These are phyloP conservation scores for Vigna trinervia DNA, from an alignment of 306 rosid species.

Conservation along the genomic window DNA sequence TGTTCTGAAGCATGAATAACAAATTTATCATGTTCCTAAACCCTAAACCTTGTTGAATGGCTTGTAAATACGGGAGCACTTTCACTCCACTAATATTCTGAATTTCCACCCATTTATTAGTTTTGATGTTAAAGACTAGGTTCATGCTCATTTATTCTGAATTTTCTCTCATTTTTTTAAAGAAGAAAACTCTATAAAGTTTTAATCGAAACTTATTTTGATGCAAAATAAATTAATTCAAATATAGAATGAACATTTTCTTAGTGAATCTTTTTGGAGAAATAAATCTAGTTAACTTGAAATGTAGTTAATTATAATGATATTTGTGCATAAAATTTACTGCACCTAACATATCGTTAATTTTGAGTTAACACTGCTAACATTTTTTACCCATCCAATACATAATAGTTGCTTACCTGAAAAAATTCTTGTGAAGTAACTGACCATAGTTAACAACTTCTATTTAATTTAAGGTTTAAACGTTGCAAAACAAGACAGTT, in stretches of 20 bases:
- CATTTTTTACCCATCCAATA: neutral
- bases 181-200: neutral
- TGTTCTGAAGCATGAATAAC: slow-evolving; percentile 4
- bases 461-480: slow-evolving; percentile 26
- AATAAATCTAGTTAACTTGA: slow-evolving; percentile 4
- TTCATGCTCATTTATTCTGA: neutral
- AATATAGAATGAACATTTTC: neutral
- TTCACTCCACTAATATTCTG: neutral
- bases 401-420: slow-evolving; percentile 15
- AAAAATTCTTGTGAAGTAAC: slow-evolving; percentile 18
- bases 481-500: slow-evolving; percentile 12
- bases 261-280: neutral
- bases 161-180: neutral
- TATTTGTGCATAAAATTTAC: neutral
- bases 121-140: neutral
- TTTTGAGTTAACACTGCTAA: neutral
- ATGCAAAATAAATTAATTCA: neutral
- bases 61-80: slow-evolving; percentile 23
- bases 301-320: neutral
- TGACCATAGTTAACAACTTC: neutral
- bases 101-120: neutral
- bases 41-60: neutral
- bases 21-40: slow-evolving; percentile 22
- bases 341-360: neutral
- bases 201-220: neutral